Conservation (phyloP, 495 filamentous ascomycete genomes). For the Xylaria longipes region DNA sequence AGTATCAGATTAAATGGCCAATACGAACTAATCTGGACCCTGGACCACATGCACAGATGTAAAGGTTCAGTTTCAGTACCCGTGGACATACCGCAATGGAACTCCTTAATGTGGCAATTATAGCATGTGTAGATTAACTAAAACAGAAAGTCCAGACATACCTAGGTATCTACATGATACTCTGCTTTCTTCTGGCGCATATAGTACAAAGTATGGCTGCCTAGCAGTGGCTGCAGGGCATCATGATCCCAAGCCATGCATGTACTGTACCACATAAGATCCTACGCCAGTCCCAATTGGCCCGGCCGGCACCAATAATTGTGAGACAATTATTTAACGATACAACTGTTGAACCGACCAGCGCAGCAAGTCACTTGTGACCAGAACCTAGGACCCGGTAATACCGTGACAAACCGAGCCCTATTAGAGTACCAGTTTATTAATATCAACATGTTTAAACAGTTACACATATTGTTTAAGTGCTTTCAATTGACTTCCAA, state of each 20-base stretch:
- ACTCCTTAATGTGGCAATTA: neutral
- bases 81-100: too few species aligned
- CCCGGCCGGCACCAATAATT: slow-evolving; percentile 8
- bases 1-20: neutral
- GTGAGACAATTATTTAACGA: neutral
- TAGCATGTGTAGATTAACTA: neutral
- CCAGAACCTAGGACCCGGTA: neutral
- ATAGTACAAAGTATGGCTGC: neutral
- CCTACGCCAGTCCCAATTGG: slow-evolving; percentile 14
- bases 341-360: slow-evolving; percentile 16
- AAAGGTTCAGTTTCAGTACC: neutral
- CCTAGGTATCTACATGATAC: neutral
- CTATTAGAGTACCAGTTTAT: neutral
- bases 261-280: slow-evolving; percentile 17
- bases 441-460: neutral
- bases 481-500: slow-evolving; percentile 1
- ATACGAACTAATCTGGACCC: neutral
- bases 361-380: neutral
- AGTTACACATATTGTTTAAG: neutral
- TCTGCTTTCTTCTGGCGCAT: neutral
- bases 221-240: neutral
- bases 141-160: neutral
- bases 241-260: neutral
- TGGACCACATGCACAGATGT: slow-evolving; percentile 5
- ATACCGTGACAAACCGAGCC: slow-evolving; percentile 17